A percentile compares a stretch with the other conserved stretches of the same genome.
phyloP scores from a whole-genome alignment of 2,329 filamentous ascomycete genomes.

The Penicillium hordei region DNA sequence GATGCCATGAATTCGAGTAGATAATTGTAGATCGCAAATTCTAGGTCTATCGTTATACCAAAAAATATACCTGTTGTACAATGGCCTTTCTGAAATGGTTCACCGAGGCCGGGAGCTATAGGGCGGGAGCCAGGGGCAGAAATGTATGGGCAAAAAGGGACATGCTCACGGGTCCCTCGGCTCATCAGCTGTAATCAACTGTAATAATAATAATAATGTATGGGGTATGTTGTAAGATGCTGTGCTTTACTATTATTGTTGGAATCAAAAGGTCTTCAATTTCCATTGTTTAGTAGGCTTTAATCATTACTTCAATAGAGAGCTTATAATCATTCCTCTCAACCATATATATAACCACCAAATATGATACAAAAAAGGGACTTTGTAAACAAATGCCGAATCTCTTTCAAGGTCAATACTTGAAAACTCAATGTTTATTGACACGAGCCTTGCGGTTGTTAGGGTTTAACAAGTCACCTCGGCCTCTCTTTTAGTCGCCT shows the following conservation, averaged over 20 bases:
- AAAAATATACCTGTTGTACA: neutral
- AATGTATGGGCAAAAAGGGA: neutral
- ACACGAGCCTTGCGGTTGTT: neutral
- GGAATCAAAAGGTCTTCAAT: neutral
- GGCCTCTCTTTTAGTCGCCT: neutral
- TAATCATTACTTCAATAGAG: neutral
- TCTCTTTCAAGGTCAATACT: neutral
- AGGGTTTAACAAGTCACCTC: neutral
- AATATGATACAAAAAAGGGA: neutral
- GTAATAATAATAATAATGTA: neutral
- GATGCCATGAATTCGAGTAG: neutral
- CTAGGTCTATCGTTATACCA: neutral
- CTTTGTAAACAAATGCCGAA: neutral
- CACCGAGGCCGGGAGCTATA: conserved; percentile 23
- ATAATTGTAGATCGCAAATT: neutral
- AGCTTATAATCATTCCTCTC: too few relatives aligned
- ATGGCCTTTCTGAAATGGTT: conserved; percentile 21
- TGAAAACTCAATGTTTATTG: neutral
- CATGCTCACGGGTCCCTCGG: conserved; percentile 6
- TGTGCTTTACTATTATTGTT: neutral
- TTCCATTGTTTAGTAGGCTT: neutral
- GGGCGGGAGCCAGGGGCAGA: conserved; percentile 11
- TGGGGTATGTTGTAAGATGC: neutral
- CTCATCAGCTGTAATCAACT: neutral
- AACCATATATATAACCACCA: neutral